Evolutionary conservation across 2,329 filamentous ascomycete species (phyloP).

Genomic region (Fusarium sulawesiense): DNA sequence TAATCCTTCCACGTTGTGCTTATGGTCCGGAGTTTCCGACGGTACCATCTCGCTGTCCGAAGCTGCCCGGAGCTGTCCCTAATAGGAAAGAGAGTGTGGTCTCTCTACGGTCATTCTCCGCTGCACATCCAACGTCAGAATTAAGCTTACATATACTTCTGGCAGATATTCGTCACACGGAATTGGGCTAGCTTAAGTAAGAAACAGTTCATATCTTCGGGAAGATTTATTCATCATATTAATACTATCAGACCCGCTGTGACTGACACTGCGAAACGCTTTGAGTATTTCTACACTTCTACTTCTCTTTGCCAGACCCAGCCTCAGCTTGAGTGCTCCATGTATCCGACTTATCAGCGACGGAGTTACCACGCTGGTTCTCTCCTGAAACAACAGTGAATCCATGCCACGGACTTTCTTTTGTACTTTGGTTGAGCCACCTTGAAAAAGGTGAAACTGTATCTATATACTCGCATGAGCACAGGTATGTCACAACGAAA

Average conservation of each 20-base stretch:
- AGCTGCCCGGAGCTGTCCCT: neutral
- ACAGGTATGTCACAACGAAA: too few species aligned
- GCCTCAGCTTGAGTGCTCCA: neutral
- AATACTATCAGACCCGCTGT: too few species aligned
- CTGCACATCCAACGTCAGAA: neutral
- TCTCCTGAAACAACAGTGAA: neutral
- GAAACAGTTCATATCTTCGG: neutral
- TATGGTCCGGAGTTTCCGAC: slow-evolving; percentile 6
- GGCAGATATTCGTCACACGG: neutral
- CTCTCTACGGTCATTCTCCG: too few species aligned
- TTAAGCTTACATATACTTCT: neutral
- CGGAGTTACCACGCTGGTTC: rapidly evolving
- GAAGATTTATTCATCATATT: neutral
- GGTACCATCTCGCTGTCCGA: neutral
- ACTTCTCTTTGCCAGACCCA: neutral
- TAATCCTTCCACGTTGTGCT: neutral
- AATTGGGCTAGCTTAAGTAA: too few species aligned
- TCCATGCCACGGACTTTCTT: neutral
- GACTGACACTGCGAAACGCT: too few species aligned
- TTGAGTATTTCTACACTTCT: too few species aligned
- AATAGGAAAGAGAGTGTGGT: neutral
- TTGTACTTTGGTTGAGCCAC: neutral
- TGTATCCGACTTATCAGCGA: rapidly evolving
- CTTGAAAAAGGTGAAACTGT: neutral
- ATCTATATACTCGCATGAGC: rapidly evolving